Percentiles rank a stretch among this genome's conserved stretches.
phyloP scores from a whole-genome alignment of 805 yeast species.

The Wickerhamiella occidentalis region DNA sequence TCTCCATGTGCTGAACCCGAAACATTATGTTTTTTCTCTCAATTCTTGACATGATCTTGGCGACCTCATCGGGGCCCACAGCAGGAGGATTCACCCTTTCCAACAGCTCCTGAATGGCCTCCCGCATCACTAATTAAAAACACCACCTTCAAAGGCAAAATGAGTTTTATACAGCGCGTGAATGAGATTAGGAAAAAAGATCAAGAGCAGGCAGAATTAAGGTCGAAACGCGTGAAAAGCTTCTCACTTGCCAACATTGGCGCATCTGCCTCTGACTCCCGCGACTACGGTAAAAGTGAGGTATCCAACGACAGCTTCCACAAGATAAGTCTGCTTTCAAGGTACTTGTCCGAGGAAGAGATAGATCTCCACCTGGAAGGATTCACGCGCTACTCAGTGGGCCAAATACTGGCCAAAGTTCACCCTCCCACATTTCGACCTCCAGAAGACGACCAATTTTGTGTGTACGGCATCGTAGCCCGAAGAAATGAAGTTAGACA shows the following conservation, averaged over 20 bases:
- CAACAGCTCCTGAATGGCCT: not conserved
- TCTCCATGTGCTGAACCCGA: not conserved
- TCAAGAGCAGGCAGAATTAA: not conserved
- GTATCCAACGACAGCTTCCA: not conserved
- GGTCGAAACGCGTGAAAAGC: not conserved
- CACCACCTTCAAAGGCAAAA: not conserved
- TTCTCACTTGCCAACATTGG: constrained; percentile 7
- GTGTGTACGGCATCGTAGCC: constrained; percentile 58
- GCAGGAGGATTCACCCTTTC: not conserved
- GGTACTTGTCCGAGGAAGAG: constrained; percentile 32
- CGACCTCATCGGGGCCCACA: not conserved
- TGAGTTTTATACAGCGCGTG: not conserved
- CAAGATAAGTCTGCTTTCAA: not conserved
- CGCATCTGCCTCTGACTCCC: constrained; percentile 1
- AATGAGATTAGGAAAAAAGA: not conserved
- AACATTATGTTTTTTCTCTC: not conserved
- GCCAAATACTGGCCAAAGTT: constrained; percentile 51
- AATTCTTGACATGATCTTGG: not conserved
- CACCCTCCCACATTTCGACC: constrained; percentile 55
- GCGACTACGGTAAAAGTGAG: not conserved
- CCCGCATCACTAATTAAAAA: not conserved
- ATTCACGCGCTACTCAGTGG: constrained; percentile 44
- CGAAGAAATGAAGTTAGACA: constrained; percentile 42
- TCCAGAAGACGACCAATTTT: constrained; percentile 67
- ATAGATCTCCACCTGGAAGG: constrained; percentile 34